Base-by-base conservation (phyloP, 1,139 yeast species). In the Pichia sp. region DNA sequence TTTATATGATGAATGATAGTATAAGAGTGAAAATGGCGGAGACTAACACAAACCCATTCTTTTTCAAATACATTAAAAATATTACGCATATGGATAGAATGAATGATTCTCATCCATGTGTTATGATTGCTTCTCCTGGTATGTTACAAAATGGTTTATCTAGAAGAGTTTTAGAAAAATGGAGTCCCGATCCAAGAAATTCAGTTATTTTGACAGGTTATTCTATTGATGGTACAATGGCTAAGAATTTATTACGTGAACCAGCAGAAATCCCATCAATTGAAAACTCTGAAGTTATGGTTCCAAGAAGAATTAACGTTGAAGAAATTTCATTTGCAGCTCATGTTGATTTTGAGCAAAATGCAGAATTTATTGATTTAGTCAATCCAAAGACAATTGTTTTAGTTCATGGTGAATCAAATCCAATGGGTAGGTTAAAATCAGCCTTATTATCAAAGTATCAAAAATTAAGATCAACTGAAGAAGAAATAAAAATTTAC, bases 281-380 rank as follows among this genome's bases (percentile, higher is more conserved):
- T 19, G 66, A 71, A 20, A 87, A 87, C 49, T 86, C 95, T 0
- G 96, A 89, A 42, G 68, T 81, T 28, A 76, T 78, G 40, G 82
- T 91, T 33, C 96, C 97, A 3, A 76, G 98, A 55, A 73, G 97
- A 49, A 67, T 93, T 46, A 77, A 77, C 31, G 80, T 91, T n/a
- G 97, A 91, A 52, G 99, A 91, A 61, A 82, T 91, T 10, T 89
- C 97, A 2, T 91, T 91, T 70, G 98, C 98, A 5, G 99, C 99
- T 0, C 99, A 91, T 64, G 99, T 93, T 16, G 98, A 93, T 60
- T 91, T 83, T 62, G 89, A 85, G 54, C 96, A 91, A 58, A 91
- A 91, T 55, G 72, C 95, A 1, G 87, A 84, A 46, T 91, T 91
- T 55, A 91, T 91, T 42, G 96, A 89, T 54, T 69, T 79, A 47